These are phyloP conservation scores for Ophiostoma triangulosporum DNA, from an alignment of 2,329 filamentous ascomycete genomes.

Conservation along the genomic window DNA sequence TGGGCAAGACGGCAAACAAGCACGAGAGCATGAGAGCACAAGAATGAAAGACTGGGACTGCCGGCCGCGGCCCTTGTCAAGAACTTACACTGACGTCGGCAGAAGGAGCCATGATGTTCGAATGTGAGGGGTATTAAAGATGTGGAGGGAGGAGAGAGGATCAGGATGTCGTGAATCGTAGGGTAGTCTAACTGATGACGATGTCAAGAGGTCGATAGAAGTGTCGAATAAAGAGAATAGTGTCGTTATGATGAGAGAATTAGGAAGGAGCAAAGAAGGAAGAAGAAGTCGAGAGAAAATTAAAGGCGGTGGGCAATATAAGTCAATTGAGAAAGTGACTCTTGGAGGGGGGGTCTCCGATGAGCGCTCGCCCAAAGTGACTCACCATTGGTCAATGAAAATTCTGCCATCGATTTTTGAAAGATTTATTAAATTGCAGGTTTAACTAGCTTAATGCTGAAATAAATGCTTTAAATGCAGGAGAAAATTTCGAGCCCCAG, in stretches of 20 bases:
- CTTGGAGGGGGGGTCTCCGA: constrained; percentile 8
- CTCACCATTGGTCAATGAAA: constrained; percentile 15
- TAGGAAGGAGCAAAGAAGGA: not conserved
- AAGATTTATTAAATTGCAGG: not conserved
- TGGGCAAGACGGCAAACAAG: not conserved
- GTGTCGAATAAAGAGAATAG: not conserved
- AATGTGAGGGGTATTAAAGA: not conserved
- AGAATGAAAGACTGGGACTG: not conserved
- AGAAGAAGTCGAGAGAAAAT: not conserved
- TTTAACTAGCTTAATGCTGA: not conserved
- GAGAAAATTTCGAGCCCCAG: not conserved
- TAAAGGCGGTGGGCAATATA: constrained; percentile 1
- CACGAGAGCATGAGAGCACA: not conserved
- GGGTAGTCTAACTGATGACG: too few relatives aligned
- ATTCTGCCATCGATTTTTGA: constrained; percentile 2
- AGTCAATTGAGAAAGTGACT: not conserved
- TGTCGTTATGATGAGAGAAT: not conserved
- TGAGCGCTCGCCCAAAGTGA: constrained; percentile 10
- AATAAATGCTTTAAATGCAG: not conserved
- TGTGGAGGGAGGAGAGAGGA: not conserved
- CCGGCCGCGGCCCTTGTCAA: too few relatives aligned
- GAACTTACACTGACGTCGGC: constrained; percentile 13
- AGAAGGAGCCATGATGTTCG: constrained; percentile 13
- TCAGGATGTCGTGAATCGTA: not conserved
- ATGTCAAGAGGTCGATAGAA: not conserved